Percentiles rank a stretch among this genome's conserved stretches.
phyloP scores from a whole-genome alignment of 495 filamentous ascomycete genomes.

The Lophium mytilinum region DNA sequence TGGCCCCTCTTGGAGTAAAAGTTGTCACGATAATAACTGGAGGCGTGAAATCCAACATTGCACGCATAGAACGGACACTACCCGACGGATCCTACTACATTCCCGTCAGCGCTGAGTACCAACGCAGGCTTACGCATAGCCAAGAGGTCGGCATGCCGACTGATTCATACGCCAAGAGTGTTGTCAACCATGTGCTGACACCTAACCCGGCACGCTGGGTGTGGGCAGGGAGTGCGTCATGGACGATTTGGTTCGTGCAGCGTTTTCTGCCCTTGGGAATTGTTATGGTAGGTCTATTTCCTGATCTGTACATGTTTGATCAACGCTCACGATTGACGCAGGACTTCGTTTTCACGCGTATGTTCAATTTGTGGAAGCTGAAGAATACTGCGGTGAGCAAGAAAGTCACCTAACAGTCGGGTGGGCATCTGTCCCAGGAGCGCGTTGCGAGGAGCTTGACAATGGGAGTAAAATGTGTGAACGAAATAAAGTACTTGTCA shows the following conservation, averaged over 20 bases:
- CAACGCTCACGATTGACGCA: background rate
- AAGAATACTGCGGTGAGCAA: background rate
- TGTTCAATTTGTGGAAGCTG: constrained; percentile 16
- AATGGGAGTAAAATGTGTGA: too few relatives aligned
- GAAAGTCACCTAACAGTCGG: constrained; percentile 5
- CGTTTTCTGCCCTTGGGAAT: constrained; percentile 34
- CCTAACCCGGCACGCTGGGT: constrained; percentile 43
- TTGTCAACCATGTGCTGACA: constrained; percentile 47
- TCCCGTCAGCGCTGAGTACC: constrained; percentile 45
- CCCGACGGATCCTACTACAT: constrained; percentile 44
- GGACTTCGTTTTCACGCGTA: constrained; percentile 15
- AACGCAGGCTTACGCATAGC: constrained; percentile 45
- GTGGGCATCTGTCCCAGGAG: too few relatives aligned
- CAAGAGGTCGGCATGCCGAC: constrained; percentile 48
- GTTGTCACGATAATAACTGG: constrained; percentile 50
- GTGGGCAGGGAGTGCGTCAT: constrained; percentile 44
- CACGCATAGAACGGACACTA: constrained; percentile 43
- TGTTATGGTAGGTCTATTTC: constrained; percentile 15
- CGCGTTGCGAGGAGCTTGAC: too few relatives aligned
- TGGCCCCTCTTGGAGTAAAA: constrained; percentile 40
- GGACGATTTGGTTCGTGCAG: constrained; percentile 44
- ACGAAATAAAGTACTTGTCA: too few relatives aligned
- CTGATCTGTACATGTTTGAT: background rate
- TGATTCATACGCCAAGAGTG: constrained; percentile 46
- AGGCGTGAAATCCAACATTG: constrained; percentile 52